Conservation (phyloP, 495 filamentous ascomycete genomes). For the Xeromyces bisporus region DNA sequence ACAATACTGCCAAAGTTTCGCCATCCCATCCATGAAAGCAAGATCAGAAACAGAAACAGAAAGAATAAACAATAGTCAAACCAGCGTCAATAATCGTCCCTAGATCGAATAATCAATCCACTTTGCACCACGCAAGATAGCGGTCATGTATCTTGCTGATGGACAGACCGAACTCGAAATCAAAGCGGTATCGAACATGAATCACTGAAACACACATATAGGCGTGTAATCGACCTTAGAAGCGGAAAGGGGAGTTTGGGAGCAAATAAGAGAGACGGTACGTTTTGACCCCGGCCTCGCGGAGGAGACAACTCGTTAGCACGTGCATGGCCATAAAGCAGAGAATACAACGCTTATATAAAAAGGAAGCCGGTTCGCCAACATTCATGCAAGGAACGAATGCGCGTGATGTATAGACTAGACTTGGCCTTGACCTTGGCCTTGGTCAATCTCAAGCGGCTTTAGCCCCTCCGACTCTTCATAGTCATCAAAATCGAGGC, state of each 20-base stretch:
- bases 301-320: conserved; percentile 15
- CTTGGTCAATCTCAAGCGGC: conserved; percentile 22
- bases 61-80: conserved; percentile 1
- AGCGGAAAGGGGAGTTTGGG: too few species aligned
- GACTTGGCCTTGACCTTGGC: conserved; percentile 7
- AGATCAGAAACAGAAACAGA: conserved; percentile 8
- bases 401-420: too few species aligned
- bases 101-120: too few species aligned
- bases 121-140: too few species aligned
- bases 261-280: conserved; percentile 16
- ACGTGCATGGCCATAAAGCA: conserved; percentile 8
- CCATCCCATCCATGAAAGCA: conserved; percentile 21
- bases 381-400: background rate
- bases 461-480: conserved; percentile 28
- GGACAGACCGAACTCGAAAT: too few species aligned
- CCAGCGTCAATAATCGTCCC: too few species aligned
- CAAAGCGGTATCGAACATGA: too few species aligned
- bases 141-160: too few species aligned
- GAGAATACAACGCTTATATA: too few species aligned
- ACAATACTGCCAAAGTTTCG: conserved; percentile 22
- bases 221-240: too few species aligned
- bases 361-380: background rate
- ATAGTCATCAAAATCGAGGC: conserved; percentile 39
- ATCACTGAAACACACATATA: too few species aligned
- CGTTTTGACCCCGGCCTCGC: conserved; percentile 12